These are phyloP conservation scores for Agrocybe pediades DNA, from an alignment of 768 basidiomycete genomes.

Conservation along the genomic window DNA sequence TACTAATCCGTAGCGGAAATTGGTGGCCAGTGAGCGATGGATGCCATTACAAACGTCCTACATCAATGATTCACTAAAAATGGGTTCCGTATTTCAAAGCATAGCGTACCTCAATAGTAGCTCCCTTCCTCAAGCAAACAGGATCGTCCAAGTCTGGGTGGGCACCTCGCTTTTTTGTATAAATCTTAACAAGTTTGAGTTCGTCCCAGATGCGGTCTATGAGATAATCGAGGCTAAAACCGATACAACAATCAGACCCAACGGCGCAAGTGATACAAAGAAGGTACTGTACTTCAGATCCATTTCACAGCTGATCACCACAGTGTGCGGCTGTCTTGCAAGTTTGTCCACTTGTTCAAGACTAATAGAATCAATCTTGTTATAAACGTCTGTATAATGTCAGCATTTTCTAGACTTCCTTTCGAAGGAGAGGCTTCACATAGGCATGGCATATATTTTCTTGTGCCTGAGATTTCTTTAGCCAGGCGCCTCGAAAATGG, in stretches of 20 bases:
- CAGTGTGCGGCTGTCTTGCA: constrained; percentile 76
- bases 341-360: constrained; percentile 82
- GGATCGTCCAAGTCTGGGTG: constrained; percentile 93
- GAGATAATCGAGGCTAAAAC: constrained; percentile 64
- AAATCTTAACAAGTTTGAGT: constrained; percentile 84
- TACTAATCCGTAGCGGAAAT: constrained; percentile 94
- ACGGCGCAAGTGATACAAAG: not conserved
- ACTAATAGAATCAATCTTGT: constrained; percentile 92
- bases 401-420: not conserved
- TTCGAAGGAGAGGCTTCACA: constrained; percentile 48
- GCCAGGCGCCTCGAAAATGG: not conserved
- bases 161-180: constrained; percentile 96
- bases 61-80: not conserved
- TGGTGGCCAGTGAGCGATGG: constrained; percentile 84
- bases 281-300: constrained; percentile 69
- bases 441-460: constrained; percentile 94
- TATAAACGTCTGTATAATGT: constrained; percentile 75
- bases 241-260: constrained; percentile 3
- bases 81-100: not conserved
- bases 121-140: constrained; percentile 86
- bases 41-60: constrained; percentile 91
- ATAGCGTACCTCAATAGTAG: constrained; percentile 78
- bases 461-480: constrained; percentile 57
- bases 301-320: constrained; percentile 98
- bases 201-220: constrained; percentile 81